phyloP scores from a whole-genome alignment of 768 basidiomycete genomes.

The Dioszegia crocea region DNA sequence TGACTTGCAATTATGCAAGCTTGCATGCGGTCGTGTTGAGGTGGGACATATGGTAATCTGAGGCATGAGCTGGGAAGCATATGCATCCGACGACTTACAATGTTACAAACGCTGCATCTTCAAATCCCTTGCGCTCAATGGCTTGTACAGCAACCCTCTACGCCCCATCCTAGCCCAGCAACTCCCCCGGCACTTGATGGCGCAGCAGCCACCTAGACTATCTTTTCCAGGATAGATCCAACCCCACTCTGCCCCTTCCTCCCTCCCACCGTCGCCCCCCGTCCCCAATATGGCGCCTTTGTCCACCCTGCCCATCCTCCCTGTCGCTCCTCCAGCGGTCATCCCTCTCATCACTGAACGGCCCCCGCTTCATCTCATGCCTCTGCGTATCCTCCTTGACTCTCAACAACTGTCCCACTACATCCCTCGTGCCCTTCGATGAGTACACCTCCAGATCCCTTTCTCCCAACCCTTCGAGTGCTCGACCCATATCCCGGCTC shows the following conservation, averaged over 20 bases:
- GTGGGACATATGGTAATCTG: no score
- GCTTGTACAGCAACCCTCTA: no score
- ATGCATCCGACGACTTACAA: no score
- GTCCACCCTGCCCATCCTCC: not conserved
- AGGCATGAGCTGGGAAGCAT: no score
- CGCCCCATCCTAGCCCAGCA: not conserved
- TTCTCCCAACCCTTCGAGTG: not conserved
- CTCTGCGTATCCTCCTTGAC: not conserved
- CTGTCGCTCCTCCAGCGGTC: not conserved
- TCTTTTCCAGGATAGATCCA: not conserved
- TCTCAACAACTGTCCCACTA: not conserved
- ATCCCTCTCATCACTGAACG: not conserved
- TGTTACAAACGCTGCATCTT: no score
- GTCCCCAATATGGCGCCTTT: no score
- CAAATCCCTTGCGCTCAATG: no score
- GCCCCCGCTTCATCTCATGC: not conserved
- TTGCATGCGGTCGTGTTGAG: no score
- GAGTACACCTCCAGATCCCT: not conserved
- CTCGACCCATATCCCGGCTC: not conserved
- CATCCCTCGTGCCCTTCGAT: not conserved
- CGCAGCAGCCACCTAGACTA: not conserved
- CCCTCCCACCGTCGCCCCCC: not conserved
- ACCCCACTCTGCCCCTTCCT: not conserved
- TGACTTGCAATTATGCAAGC: no score
- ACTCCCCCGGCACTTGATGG: not conserved